Evolutionary conservation across 148 eudicot species (phyloP), one percentile per base, ranked within the genome.

Genomic region (Vaccinium corymbosum): DNA sequence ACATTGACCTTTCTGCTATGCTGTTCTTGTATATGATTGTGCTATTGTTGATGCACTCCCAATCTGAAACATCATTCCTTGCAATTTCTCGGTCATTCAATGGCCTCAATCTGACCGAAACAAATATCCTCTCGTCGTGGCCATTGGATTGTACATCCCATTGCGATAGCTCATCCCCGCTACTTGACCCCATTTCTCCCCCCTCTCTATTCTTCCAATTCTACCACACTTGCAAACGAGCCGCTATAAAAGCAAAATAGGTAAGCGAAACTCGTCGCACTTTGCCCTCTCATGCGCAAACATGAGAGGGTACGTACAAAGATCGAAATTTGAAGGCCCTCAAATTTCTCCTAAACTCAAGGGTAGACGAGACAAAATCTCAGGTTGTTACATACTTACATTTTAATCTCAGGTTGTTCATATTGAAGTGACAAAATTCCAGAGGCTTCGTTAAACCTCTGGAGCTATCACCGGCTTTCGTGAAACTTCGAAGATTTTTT

Each of bases 21-120:
- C 83, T 80, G 42, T 91, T 92, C 83, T 95, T 95, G 84, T 82
- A 93, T 53, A 95, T 62, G 68, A 93, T 87, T 59, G 98, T 95
- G 84, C 52, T 89, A 85, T 76, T 85, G 51, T 93, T 90, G 77
- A 95, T 89, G 73, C 93, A 92, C 78, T 95, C 98, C 95, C 98
- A 94, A 86, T 92, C 95, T 1, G 91, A 82, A 79, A 89, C 89
- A 79, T 94, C 98, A 88, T 91, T 90, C 84, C 86, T 85, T 42
- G 86, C 74, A 3, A 74, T 82, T 87, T 94, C 98, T 84, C 85
- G 89, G 1, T 81, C 91, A 86, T 92, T 93, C 72, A 93, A 85
- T 82, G 98, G 98, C 90, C 98, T 89, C 88, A 95, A 66, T 86
- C 98, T 90, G 46, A 95, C 94, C 2, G 97, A 90, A 56, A 95